Evolutionary conservation across 345 rosid species (phyloP).

Genomic region (Melaleuca quinquenervia): DNA sequence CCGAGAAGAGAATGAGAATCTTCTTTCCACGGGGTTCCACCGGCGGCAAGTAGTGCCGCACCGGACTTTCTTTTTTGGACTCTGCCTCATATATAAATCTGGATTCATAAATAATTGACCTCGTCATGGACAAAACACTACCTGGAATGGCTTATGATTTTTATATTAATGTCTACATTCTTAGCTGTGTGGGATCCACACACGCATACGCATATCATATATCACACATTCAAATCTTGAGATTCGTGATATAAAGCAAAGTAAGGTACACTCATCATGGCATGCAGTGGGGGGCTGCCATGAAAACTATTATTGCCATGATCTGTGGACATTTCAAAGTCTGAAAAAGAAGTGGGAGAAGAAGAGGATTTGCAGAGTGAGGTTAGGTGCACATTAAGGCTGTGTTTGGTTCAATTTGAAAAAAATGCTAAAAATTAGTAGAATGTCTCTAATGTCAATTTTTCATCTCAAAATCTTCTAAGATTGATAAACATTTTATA

Average conservation of each 20-base stretch:
- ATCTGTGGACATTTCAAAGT: neutral
- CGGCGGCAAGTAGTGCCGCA: constrained; percentile 20
- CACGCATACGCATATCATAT: neutral
- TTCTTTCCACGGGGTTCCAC: constrained; percentile 6
- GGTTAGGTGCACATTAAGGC: neutral
- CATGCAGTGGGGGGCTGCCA: neutral
- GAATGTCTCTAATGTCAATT: no score
- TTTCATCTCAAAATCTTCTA: no score
- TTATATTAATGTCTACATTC: neutral
- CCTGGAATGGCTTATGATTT: neutral
- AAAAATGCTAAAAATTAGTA: no score
- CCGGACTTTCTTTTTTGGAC: neutral
- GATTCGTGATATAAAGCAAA: constrained; percentile 1
- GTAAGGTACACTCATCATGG: constrained; percentile 11
- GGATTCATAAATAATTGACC: neutral
- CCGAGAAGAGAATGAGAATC: constrained; percentile 19
- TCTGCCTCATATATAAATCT: neutral
- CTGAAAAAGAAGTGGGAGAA: neutral
- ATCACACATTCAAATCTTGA: neutral
- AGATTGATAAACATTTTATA: no score
- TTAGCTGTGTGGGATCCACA: constrained; percentile 1
- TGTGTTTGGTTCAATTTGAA: no score
- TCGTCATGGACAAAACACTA: neutral
- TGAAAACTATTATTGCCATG: neutral
- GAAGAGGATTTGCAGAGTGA: neutral